Evolutionary conservation across 768 basidiomycete genomes (phyloP).

Genomic region (Ramaria sp.): DNA sequence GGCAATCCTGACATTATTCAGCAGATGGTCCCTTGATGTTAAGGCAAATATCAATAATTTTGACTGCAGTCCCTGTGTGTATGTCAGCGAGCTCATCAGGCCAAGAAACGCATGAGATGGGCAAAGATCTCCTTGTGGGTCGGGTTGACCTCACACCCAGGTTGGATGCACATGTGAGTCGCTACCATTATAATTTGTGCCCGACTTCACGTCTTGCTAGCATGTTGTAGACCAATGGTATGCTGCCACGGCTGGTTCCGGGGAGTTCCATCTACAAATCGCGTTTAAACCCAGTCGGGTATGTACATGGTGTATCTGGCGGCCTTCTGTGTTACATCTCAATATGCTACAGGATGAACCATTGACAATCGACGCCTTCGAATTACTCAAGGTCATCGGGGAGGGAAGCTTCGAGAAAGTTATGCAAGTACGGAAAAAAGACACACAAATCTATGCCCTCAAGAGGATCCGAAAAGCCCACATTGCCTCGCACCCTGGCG

Average conservation of each 20-base stretch:
- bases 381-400: constrained; percentile 94
- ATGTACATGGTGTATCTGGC: constrained; percentile 2
- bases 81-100: constrained; percentile 62
- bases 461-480: constrained; percentile 98
- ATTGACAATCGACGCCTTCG: constrained; percentile 93
- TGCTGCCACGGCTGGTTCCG: constrained; percentile 67
- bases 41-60: no score
- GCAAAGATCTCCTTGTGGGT: constrained; percentile 91
- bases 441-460: constrained; percentile 94
- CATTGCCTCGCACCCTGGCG: constrained; percentile 90
- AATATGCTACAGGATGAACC: constrained; percentile 36
- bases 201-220: constrained; percentile 27
- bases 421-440: constrained; percentile 99
- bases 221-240: constrained; percentile 90
- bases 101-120: constrained; percentile 74
- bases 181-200: neutral
- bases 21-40: no score
- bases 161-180: constrained; percentile 63
- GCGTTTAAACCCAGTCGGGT: constrained; percentile 81
- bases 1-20: no score
- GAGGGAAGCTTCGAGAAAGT: constrained; percentile 98
- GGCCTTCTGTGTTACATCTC: neutral
- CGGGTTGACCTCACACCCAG: constrained; percentile 82
- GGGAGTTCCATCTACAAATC: constrained; percentile 92
- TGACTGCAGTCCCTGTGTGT: no score